phyloP scores from a whole-genome alignment of 768 basidiomycete species.

The Brasilioporus rufonigricans region DNA sequence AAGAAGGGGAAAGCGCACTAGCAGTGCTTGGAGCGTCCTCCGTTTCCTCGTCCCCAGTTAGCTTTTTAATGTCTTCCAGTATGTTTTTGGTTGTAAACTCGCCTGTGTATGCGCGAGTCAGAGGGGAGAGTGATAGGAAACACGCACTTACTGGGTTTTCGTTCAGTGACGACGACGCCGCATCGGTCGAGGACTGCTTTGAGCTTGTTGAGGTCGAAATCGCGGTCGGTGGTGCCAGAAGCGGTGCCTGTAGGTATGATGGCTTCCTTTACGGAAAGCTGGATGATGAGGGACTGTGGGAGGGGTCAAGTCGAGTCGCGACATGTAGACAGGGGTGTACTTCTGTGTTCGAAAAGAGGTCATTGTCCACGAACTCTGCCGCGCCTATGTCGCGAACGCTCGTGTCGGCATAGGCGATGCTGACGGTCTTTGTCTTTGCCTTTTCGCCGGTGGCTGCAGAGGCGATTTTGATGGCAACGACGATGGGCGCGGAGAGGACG shows the following conservation, averaged over 20 bases:
- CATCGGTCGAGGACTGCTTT: slow-evolving; percentile 87
- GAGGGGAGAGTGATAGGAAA: not conserved
- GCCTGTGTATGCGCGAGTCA: slow-evolving; percentile 41
- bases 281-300: slow-evolving; percentile 84
- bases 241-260: slow-evolving; percentile 75
- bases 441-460: slow-evolving; percentile 49
- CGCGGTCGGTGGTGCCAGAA: slow-evolving; percentile 71
- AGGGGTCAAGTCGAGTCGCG: not conserved
- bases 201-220: slow-evolving; percentile 86
- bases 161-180: slow-evolving; percentile 84
- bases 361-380: slow-evolving; percentile 90
- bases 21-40: slow-evolving; percentile 16
- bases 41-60: slow-evolving; percentile 31
- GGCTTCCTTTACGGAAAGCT: slow-evolving; percentile 96
- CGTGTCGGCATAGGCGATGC: slow-evolving; percentile 90
- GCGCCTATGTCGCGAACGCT: slow-evolving; percentile 83
- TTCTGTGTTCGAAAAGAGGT: slow-evolving; percentile 93
- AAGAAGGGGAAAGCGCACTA: slow-evolving; percentile 6
- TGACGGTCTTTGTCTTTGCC: slow-evolving; percentile 70
- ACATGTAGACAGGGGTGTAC: slow-evolving; percentile 38
- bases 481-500: slow-evolving; percentile 78
- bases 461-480: slow-evolving; percentile 82
- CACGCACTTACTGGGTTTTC: slow-evolving; percentile 68
- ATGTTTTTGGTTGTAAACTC: slow-evolving; percentile 83
- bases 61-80: slow-evolving; percentile 66